Conservation (phyloP, 768 basidiomycete species). For the Podaxis rugospora region DNA sequence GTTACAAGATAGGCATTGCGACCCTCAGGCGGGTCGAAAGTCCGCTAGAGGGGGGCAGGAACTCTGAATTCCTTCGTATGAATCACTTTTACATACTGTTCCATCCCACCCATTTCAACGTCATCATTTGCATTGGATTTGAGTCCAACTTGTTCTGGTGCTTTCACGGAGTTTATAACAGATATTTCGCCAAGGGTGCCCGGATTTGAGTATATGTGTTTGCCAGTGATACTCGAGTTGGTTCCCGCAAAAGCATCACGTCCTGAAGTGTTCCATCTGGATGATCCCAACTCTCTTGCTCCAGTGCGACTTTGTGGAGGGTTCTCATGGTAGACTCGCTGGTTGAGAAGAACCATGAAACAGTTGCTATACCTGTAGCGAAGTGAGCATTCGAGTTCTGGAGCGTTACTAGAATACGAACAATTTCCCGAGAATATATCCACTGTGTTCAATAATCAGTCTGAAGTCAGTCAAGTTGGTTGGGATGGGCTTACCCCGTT, state of each 20-base stretch:
- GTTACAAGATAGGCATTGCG: too few species aligned
- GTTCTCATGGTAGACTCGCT: neutral
- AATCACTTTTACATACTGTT: neutral
- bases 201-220: neutral
- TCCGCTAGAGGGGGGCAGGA: too few species aligned
- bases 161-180: neutral
- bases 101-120: neutral
- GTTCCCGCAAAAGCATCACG: neutral
- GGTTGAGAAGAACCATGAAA: constrained; percentile 10
- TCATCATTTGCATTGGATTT: neutral
- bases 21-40: too few species aligned
- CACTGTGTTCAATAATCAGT: neutral
- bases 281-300: neutral
- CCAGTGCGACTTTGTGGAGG: neutral
- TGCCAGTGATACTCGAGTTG: neutral
- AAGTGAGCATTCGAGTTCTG: neutral
- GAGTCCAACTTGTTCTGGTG: neutral
- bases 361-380: constrained; percentile 5
- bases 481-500: neutral
- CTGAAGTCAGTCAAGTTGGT: too few species aligned
- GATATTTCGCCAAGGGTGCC: neutral
- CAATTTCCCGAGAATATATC: constrained; percentile 6
- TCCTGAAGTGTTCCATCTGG: neutral
- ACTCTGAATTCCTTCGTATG: neutral
- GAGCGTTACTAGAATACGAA: neutral